These are phyloP conservation scores for Fistulinella prunicolor DNA, from an alignment of 768 basidiomycete genomes.

Conservation along the genomic window DNA sequence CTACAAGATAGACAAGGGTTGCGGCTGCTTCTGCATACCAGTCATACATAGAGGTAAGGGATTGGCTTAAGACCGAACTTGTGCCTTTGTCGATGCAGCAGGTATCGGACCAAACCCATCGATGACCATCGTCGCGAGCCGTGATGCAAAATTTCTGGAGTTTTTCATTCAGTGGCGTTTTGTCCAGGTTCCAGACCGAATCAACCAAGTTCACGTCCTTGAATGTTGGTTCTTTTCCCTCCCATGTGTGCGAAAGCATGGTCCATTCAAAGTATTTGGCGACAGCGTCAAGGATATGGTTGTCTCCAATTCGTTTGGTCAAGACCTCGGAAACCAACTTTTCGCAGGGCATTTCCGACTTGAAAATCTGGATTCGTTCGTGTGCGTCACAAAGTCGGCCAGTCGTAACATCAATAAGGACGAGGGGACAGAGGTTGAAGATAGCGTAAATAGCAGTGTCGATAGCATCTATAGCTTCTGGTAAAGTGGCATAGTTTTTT, in stretches of 20 bases:
- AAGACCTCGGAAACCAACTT: neutral
- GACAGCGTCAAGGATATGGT: no score
- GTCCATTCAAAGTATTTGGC: conserved; percentile 10
- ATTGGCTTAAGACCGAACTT: neutral
- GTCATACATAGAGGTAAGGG: no score
- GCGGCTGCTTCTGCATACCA: no score
- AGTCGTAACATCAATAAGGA: neutral
- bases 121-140: neutral
- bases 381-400: neutral
- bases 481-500: neutral
- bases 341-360: neutral
- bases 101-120: conserved; percentile 14
- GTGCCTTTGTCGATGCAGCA: conserved; percentile 10
- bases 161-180: conserved; percentile 4
- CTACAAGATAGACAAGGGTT: no score
- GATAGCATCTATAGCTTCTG: neutral
- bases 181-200: no score
- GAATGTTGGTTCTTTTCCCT: conserved; percentile 8
- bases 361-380: neutral
- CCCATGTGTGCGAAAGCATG: conserved; percentile 21
- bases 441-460: neutral
- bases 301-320: no score
- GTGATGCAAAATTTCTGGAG: conserved; percentile 8
- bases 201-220: neutral
- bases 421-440: neutral